phyloP scores from a whole-genome alignment of 129 eudicot species.

The Lactuca sativa region DNA sequence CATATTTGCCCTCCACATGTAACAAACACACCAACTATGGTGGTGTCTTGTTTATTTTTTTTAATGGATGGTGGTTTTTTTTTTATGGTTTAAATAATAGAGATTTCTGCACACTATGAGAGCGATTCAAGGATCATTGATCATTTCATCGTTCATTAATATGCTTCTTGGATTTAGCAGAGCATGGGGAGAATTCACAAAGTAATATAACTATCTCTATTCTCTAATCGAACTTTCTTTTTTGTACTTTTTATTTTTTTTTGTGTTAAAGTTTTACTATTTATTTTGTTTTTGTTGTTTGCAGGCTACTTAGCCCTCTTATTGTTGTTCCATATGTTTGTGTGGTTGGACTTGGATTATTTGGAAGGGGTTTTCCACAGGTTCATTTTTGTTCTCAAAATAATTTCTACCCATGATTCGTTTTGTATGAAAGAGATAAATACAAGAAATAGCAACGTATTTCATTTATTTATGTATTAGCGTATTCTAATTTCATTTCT shows the following conservation, averaged over 20 bases:
- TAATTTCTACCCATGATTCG: not conserved
- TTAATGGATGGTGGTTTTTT: constrained; percentile 11
- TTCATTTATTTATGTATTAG: no score
- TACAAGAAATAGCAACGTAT: no score
- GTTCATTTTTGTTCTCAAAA: constrained; percentile 30
- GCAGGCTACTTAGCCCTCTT: constrained; percentile 84
- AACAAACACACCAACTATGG: not conserved
- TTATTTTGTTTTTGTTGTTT: not conserved
- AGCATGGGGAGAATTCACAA: constrained; percentile 78
- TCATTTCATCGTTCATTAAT: constrained; percentile 75
- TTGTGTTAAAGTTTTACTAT: not conserved
- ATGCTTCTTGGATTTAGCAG: constrained; percentile 77
- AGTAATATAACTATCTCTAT: constrained; percentile 37
- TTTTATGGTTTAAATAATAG: constrained; percentile 33
- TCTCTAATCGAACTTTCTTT: not conserved
- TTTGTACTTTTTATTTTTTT: not conserved
- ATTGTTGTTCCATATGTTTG: constrained; percentile 71
- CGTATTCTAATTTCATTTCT: no score
- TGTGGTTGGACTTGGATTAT: constrained; percentile 82
- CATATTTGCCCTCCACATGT: not conserved
- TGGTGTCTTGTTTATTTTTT: constrained; percentile 5
- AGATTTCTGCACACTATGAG: constrained; percentile 83
- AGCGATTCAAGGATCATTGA: constrained; percentile 87
- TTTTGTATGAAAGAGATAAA: no score
- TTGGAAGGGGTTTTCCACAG: constrained; percentile 84